Conservation (phyloP, 1,284 basidiomycete genomes). For the Ustilago nuda region DNA sequence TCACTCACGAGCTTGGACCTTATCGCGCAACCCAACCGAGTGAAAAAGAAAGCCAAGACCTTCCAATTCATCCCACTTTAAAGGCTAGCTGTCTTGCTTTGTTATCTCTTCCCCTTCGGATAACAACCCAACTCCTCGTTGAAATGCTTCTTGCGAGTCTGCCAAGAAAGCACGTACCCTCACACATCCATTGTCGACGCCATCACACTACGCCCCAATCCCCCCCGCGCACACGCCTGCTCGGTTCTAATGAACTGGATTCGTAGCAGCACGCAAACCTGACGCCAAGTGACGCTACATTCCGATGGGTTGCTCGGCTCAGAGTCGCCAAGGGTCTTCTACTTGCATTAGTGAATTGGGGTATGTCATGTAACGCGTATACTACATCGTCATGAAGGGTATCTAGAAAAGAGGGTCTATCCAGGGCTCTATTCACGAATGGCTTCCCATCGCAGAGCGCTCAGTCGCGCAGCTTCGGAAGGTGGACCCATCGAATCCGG, state of each 20-base stretch:
- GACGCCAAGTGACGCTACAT: conserved; percentile 5
- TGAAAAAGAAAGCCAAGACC: conserved; percentile 10
- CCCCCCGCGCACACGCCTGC: conserved; percentile 1
- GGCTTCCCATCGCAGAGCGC: conserved; percentile 43
- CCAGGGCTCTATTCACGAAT: conserved; percentile 36
- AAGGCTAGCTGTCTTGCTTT: neutral
- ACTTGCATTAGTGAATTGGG: neutral
- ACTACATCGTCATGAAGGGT: conserved; percentile 3
- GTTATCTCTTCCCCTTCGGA: conserved; percentile 5
- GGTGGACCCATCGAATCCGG: conserved; percentile 52
- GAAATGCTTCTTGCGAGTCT: conserved; percentile 2
- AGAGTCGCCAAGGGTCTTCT: neutral
- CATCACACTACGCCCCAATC: neutral
- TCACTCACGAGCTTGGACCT: neutral
- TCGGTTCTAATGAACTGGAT: neutral
- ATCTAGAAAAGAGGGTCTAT: neutral
- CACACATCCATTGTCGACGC: neutral
- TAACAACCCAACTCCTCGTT: neutral
- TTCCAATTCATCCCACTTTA: neutral
- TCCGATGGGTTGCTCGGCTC: neutral
- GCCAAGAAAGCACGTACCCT: conserved; percentile 9
- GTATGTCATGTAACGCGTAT: conserved; percentile 1
- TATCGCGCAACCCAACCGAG: conserved; percentile 11
- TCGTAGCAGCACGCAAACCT: neutral
- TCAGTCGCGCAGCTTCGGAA: conserved; percentile 44